Percentiles rank a stretch among this genome's conserved stretches.
Evolutionary conservation across 805 yeast genomes (phyloP).

Genomic region (Brettanomyces nanus): DNA sequence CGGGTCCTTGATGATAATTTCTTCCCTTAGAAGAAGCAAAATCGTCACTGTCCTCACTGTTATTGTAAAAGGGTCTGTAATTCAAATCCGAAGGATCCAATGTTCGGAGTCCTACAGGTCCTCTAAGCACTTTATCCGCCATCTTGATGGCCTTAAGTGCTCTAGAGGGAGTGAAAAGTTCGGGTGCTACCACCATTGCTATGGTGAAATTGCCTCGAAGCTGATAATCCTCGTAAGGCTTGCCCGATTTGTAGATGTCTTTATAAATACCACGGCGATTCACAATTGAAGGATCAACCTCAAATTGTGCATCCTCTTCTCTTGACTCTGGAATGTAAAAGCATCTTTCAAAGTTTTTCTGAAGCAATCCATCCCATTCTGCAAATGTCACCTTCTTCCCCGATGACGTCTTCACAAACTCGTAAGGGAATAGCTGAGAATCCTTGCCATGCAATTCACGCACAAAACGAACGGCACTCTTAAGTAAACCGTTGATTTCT

Average conservation of each 20-base stretch:
- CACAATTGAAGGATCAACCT: constrained; percentile 54
- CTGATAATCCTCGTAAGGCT: constrained; percentile 90
- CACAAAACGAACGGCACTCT: constrained; percentile 78
- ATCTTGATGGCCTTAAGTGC: constrained; percentile 59
- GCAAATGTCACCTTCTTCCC: constrained; percentile 49
- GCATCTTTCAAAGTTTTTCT: constrained; percentile 67
- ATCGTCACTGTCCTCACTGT: constrained; percentile 72
- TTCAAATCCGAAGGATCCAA: constrained; percentile 89
- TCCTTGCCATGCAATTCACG: constrained; percentile 46
- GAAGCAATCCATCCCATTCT: constrained; percentile 68
- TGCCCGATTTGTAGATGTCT: constrained; percentile 73
- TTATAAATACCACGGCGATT: constrained; percentile 93
- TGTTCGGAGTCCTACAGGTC: constrained; percentile 88
- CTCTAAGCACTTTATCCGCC: constrained; percentile 72
- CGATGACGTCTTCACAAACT: constrained; percentile 47
- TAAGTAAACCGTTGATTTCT: constrained; percentile 83
- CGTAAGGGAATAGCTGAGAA: constrained; percentile 47
- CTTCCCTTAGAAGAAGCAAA: constrained; percentile 93
- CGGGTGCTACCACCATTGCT: constrained; percentile 94
- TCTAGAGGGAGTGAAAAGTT: constrained; percentile 55
- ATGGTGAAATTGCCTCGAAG: constrained; percentile 86
- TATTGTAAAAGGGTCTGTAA: constrained; percentile 83
- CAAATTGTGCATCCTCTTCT: constrained; percentile 50
- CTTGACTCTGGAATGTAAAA: constrained; percentile 69
- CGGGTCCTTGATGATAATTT: constrained; percentile 98